Evolutionary conservation across 495 filamentous ascomycete genomes (phyloP).

Genomic region (Stereocaulon alpinum): DNA sequence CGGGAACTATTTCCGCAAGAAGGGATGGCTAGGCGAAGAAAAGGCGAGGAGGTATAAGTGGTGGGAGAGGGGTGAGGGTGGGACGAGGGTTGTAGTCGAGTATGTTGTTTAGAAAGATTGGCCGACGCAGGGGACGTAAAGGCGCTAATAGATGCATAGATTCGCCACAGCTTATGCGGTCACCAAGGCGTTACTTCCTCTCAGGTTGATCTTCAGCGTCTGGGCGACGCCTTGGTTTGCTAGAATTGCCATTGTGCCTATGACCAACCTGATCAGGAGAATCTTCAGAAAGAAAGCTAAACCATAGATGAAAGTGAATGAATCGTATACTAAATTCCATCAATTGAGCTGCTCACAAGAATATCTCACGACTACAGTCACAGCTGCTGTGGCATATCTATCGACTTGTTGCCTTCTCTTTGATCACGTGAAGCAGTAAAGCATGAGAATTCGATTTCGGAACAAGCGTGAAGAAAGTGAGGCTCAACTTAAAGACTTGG

Average conservation of each 20-base stretch:
- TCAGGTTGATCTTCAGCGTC: conserved; percentile 63
- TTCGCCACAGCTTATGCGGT: conserved; percentile 83
- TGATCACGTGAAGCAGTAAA: neutral
- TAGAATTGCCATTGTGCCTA: conserved; percentile 45
- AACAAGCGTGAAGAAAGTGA: too few species aligned
- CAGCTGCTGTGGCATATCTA: neutral
- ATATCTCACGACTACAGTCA: neutral
- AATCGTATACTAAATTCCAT: neutral
- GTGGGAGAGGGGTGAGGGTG: conserved; percentile 18
- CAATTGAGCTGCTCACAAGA: neutral
- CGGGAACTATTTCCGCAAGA: conserved; percentile 47
- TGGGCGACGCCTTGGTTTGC: conserved; percentile 96
- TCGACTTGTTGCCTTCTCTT: neutral
- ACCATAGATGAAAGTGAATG: neutral
- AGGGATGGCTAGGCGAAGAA: conserved; percentile 48
- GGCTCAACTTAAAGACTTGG: too few species aligned
- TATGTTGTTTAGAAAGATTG: conserved; percentile 18
- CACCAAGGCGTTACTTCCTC: conserved; percentile 71
- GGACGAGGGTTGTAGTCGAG: conserved; percentile 24
- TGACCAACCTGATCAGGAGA: conserved; percentile 29
- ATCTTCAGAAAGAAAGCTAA: conserved; percentile 29
- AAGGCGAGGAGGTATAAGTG: conserved; percentile 16
- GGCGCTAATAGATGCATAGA: conserved; percentile 42
- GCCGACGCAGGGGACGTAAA: neutral
- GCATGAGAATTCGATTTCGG: too few species aligned